Evolutionary conservation across 1,284 basidiomycete genomes (phyloP), one percentile per base, ranked within the genome.

Genomic region (Microstroma glucosiphilum): DNA sequence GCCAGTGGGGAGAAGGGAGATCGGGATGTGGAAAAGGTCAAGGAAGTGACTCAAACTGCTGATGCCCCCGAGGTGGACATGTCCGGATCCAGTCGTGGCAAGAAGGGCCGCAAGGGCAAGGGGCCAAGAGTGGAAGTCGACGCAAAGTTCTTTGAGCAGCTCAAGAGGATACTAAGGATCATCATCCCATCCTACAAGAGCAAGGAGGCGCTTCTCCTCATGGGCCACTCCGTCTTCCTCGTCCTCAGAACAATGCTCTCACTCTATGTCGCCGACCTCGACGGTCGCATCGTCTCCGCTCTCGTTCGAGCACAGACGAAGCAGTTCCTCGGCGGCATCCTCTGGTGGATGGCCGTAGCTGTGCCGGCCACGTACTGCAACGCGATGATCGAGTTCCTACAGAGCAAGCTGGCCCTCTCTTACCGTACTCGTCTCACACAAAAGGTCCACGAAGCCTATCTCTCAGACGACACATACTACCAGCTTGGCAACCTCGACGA

Each of bases 181-280:
- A 90, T 96, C 19, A 91, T 97, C 63, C 94, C 93, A 1, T 85
- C 88, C 25, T 81, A 91, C 68, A 85, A 86, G 57, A 91, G 89
- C 4, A 90, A 91, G 71, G 92, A 96, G 80, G 90, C 91, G 0
- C 82, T 89, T 51, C 85, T 97, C 62, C 84, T 98, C 6, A 82
- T 88, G 60, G 88, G 91, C 82, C 92, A 97, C 78, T 90, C 92
- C 4, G 86, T 86, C 73, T 85, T 97, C 68, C 84, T 98, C 59
- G 84, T 97, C 17, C 88, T 91, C 65, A 83, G 93, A 65, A 97
- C 93, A 1, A 88, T 90, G 11, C 87, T 97, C 59, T 92, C 89
- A 25, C 83, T 98, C n/a, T 96, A 96, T 76, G 92, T 98, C 56
- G 93, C 94, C 8, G 87, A 90, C 58, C 83, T 97, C 57, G 94